These are phyloP conservation scores for Mortierella sp. DNA, from an alignment of 371 early-diverging fungal genomes.

Conservation along the genomic window DNA sequence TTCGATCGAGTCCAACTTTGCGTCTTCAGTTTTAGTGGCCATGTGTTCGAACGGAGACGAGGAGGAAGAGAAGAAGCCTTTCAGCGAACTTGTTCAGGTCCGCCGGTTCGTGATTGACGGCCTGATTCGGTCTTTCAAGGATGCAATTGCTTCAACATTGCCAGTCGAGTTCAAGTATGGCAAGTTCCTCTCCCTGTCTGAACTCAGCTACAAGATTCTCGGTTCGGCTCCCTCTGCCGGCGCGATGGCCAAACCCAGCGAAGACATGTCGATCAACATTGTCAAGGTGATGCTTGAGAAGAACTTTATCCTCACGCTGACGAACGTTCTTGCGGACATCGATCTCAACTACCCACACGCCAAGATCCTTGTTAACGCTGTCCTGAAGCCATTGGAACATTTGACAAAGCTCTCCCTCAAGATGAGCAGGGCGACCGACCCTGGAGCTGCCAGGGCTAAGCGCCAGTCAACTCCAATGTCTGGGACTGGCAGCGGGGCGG, in stretches of 20 bases:
- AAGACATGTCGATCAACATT: conserved; percentile 73
- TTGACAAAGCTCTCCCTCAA: conserved; percentile 91
- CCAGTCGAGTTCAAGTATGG: conserved; percentile 75
- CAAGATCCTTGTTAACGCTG: conserved; percentile 78
- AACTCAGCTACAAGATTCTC: conserved; percentile 81
- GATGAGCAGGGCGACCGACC: conserved; percentile 72
- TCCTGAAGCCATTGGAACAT: conserved; percentile 91
- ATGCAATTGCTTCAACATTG: conserved; percentile 68
- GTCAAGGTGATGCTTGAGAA: conserved; percentile 95
- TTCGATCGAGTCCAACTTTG: conserved; percentile 78
- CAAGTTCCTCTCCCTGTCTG: conserved; percentile 78
- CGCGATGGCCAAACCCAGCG: conserved; percentile 48
- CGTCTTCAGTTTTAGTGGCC: conserved; percentile 72
- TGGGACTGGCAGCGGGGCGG: conserved; percentile 52
- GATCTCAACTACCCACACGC: conserved; percentile 93
- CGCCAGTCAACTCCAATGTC: conserved; percentile 55
- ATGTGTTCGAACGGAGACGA: conserved; percentile 64
- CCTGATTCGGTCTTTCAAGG: conserved; percentile 72
- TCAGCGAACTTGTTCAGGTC: conserved; percentile 71
- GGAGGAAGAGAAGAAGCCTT: conserved; percentile 66
- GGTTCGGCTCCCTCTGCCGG: conserved; percentile 59
- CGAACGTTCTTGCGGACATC: conserved; percentile 85
- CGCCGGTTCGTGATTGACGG: conserved; percentile 79
- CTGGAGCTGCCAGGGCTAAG: conserved; percentile 52
- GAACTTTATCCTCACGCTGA: conserved; percentile 85